Conservation (phyloP, 2,329 filamentous ascomycete species). For the Ophiostoma tasmaniense region DNA sequence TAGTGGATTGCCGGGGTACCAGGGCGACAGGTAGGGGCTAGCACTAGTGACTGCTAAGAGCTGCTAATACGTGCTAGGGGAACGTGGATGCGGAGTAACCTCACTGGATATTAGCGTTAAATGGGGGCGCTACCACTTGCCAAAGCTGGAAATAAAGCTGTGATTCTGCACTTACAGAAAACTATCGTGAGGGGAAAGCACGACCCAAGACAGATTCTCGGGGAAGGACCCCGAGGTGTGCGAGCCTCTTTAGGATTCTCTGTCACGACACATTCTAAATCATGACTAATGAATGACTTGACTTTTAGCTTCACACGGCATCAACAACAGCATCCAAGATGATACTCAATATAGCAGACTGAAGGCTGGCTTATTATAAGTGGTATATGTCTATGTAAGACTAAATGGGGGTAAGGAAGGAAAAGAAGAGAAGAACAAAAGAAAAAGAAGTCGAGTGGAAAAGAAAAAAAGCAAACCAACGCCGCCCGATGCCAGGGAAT, state of each 20-base stretch:
- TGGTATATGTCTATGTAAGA: not conserved
- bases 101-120: not conserved
- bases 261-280: not conserved
- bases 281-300: not conserved
- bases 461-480: not conserved
- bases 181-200: not conserved
- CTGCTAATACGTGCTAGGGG: not conserved
- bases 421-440: not conserved
- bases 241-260: not conserved
- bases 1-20: not conserved
- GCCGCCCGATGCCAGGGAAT: not conserved
- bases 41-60: too few species aligned
- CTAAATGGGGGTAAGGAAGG: not conserved
- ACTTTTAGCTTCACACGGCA: not conserved
- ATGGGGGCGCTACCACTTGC: conserved; percentile 1
- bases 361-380: not conserved
- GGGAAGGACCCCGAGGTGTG: not conserved
- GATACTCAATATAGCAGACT: conserved; percentile 2
- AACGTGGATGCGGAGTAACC: conserved; percentile 2
- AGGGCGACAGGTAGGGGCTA: not conserved
- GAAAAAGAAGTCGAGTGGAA: not conserved
- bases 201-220: not conserved
- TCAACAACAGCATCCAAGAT: not conserved
- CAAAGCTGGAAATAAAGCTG: not conserved
- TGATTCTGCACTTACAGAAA: not conserved